Evolutionary conservation across 106 monocot genomes (phyloP).

Genomic region (Acorus gramineus): DNA sequence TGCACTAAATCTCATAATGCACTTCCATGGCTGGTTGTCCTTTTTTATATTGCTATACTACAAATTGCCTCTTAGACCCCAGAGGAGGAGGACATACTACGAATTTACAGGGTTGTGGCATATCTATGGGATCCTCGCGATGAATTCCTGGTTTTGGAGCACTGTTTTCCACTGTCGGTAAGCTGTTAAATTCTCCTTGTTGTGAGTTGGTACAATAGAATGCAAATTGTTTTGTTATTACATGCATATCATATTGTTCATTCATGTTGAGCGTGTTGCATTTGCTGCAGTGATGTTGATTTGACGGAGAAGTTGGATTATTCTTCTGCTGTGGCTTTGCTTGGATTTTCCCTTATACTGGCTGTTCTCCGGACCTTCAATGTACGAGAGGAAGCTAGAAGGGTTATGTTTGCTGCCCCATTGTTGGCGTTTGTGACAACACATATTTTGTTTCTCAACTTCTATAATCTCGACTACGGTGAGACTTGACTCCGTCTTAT

Average conservation of each 20-base stretch:
- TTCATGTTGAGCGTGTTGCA: not conserved
- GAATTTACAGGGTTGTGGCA: slow-evolving; percentile 91
- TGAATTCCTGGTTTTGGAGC: slow-evolving; percentile 99
- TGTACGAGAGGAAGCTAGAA: slow-evolving; percentile 76
- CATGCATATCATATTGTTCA: too few relatives aligned
- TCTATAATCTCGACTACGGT: slow-evolving; percentile 92
- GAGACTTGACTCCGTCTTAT: slow-evolving; percentile 5
- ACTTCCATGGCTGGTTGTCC: slow-evolving; percentile 84
- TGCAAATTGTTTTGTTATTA: not conserved
- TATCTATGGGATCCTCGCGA: slow-evolving; percentile 77
- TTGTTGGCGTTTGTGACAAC: slow-evolving; percentile 87
- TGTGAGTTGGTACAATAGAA: not conserved
- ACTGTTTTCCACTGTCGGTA: slow-evolving; percentile 83
- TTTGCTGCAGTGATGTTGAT: slow-evolving; percentile 57
- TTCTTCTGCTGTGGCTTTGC: slow-evolving; percentile 85
- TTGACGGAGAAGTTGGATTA: slow-evolving; percentile 92
- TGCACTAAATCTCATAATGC: slow-evolving; percentile 72
- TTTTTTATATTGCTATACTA: slow-evolving; percentile 59
- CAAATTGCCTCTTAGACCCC: slow-evolving; percentile 72
- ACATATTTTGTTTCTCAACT: slow-evolving; percentile 86
- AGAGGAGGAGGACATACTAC: slow-evolving; percentile 74
- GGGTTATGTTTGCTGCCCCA: slow-evolving; percentile 91
- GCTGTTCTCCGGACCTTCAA: slow-evolving; percentile 63
- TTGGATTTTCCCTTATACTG: slow-evolving; percentile 80
- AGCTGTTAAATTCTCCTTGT: slow-evolving; percentile 7